Evolutionary conservation across 257 asterid genomes (phyloP), one percentile per base, ranked within the genome.

Genomic region (Capsicum chinense): DNA sequence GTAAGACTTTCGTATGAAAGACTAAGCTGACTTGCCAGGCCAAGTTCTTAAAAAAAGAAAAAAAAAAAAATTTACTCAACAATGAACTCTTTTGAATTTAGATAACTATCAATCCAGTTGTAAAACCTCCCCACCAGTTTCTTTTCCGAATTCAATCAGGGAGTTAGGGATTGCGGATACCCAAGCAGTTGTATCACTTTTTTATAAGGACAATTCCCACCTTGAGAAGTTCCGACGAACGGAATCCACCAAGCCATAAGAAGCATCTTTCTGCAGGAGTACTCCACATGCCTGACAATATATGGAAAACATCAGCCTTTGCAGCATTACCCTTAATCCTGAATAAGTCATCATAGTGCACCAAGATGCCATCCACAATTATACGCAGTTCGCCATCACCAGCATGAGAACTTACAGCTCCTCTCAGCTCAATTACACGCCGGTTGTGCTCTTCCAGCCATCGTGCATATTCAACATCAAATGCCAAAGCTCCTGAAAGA

Each of bases 181-280:
- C 6, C 11, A 73, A 71, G 17, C 44, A 12, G 70, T 26, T 26
- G 44, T 63, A 63, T 63, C 44, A 63, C 70, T 5, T 63, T 26
- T 26, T 26, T 6, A 11, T 11, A 63, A 63, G 70, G 44, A 63
- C 11, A 63, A 10, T 26, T 57, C 85, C 82, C 84, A 90, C 99
- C 95, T 93, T 95, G 44, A 95, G 97, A 82, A 95, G 95, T 88
- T 95, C 99, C 35, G 99, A 95, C 15, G 98, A 89, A 83, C 99
- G 99, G 89, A 94, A 95, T 66, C 99, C 98, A 84, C 99, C 99
- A 21, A 95, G 97, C 99, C 99, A 94, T 74, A 94, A 90, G 88
- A 95, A 95, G 89, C 99, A 95, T 84, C 99, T 90, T 86, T 95
- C 99, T 50, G 99, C 97, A 42, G 99, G 98, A 12, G 99, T 95